Conservation (phyloP, 371 early-diverging fungal species). For the Zychaea mexicana region DNA sequence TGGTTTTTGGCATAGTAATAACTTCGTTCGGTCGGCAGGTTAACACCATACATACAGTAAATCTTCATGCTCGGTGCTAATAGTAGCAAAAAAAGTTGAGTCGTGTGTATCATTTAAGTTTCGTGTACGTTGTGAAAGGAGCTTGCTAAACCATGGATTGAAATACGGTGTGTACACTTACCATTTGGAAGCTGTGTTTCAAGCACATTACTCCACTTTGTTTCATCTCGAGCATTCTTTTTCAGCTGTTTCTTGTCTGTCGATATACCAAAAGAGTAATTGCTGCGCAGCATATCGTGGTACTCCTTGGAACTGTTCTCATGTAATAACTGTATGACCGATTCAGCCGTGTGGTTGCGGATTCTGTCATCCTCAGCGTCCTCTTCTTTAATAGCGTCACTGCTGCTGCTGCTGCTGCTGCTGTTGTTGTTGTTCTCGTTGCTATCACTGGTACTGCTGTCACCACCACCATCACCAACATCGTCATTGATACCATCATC, state of each 20-base stretch:
- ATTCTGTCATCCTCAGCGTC: constrained; percentile 11
- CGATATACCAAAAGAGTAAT: constrained; percentile 72
- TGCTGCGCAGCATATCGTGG: constrained; percentile 48
- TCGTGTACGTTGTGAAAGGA: background rate
- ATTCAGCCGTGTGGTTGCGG: constrained; percentile 56
- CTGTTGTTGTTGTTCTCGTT: background rate
- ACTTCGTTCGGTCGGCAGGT: constrained; percentile 78
- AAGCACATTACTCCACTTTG: constrained; percentile 88
- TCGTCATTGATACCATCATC: too few relatives aligned
- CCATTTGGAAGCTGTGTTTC: constrained; percentile 80
- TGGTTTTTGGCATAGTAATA: constrained; percentile 60
- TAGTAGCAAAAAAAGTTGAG: background rate
- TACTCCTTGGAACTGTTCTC: constrained; percentile 54
- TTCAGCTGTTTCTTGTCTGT: constrained; percentile 58
- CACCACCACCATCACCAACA: too few relatives aligned
- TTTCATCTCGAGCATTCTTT: constrained; percentile 50
- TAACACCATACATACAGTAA: constrained; percentile 85
- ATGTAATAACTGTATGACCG: constrained; percentile 55
- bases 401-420: background rate
- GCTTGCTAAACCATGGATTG: too few relatives aligned
- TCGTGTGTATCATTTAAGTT: background rate
- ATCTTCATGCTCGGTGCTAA: constrained; percentile 77
- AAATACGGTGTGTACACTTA: constrained; percentile 19
- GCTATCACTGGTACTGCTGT: too few relatives aligned
- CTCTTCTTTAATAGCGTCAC: background rate